Conservation (phyloP, 106 monocot genomes). For the Dendrobium huoshanense region DNA sequence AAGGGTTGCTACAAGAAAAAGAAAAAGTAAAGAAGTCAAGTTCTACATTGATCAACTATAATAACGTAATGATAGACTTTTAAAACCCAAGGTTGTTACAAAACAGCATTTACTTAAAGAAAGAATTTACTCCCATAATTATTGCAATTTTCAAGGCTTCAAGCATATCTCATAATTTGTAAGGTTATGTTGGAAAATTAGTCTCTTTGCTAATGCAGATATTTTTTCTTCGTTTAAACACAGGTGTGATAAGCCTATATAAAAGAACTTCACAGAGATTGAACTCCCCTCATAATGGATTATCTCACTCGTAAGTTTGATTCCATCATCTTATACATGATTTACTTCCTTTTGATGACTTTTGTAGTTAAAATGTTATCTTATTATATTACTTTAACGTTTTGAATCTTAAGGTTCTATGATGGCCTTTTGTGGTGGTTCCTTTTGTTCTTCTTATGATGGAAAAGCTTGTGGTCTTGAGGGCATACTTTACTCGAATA, state of each 20-base stretch:
- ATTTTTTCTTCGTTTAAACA: neutral
- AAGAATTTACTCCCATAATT: neutral
- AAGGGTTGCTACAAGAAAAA: neutral
- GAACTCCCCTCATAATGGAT: constrained; percentile 10
- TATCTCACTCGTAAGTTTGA: constrained; percentile 16
- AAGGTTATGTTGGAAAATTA: neutral
- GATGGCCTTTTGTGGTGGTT: constrained; percentile 29
- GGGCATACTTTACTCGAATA: constrained; percentile 16
- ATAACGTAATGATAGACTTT: neutral
- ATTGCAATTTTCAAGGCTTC: neutral
- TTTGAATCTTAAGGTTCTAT: constrained; percentile 13
- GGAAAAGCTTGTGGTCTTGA: constrained; percentile 18
- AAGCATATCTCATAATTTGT: neutral
- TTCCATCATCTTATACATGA: neutral
- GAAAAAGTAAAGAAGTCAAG: neutral
- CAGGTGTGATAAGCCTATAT: neutral
- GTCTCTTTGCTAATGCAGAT: neutral
- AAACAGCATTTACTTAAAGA: neutral
- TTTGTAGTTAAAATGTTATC: neutral
- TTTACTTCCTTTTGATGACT: neutral
- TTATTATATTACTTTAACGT: neutral
- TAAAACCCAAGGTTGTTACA: neutral
- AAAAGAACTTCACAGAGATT: constrained; percentile 1
- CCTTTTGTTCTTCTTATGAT: constrained; percentile 14
- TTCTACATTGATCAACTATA: neutral